Conservation (phyloP, 805 yeast genomes). For the Brettanomyces anomalus region DNA sequence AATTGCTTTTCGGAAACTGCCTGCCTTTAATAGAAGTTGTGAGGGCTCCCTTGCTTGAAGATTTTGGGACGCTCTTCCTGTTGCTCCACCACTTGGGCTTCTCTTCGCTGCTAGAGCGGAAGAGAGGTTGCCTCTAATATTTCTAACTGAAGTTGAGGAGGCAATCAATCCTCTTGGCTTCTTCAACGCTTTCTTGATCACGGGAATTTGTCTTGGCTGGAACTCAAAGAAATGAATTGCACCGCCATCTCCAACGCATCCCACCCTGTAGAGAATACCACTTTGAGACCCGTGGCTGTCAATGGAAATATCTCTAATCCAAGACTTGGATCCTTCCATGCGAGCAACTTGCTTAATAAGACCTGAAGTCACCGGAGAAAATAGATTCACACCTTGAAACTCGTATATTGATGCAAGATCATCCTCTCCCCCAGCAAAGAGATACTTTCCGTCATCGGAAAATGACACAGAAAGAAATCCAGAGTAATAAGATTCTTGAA, state of each 20-base stretch:
- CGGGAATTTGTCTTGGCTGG: slow-evolving; percentile 34
- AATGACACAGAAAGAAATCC: slow-evolving; percentile 45
- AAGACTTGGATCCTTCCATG: slow-evolving; percentile 41
- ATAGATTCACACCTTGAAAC: slow-evolving; percentile 15
- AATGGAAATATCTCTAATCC: slow-evolving; percentile 38
- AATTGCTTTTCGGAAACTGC: slow-evolving; percentile 8
- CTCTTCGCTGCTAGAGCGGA: slow-evolving; percentile 2
- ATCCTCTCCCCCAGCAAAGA: slow-evolving; percentile 47
- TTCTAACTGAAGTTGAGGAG: slow-evolving; percentile 8
- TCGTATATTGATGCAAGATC: slow-evolving; percentile 39
- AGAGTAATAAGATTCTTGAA: slow-evolving; percentile 57
- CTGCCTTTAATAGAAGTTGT: neutral
- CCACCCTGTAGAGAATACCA: slow-evolving; percentile 36
- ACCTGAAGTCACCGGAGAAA: slow-evolving; percentile 9
- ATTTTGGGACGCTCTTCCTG: neutral
- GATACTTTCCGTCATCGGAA: slow-evolving; percentile 39
- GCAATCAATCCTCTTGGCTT: slow-evolving; percentile 6
- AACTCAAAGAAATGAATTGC: slow-evolving; percentile 45
- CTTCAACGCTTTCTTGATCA: slow-evolving; percentile 19
- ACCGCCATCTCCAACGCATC: slow-evolving; percentile 51
- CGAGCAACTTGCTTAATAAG: slow-evolving; percentile 21
- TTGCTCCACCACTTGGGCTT: slow-evolving; percentile 1
- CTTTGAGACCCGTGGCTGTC: slow-evolving; percentile 28
- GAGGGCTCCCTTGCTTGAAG: neutral
- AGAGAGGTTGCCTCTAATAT: neutral